Conservation (phyloP, 2,329 filamentous ascomycete genomes). For the Chaetomiaceae sp. region DNA sequence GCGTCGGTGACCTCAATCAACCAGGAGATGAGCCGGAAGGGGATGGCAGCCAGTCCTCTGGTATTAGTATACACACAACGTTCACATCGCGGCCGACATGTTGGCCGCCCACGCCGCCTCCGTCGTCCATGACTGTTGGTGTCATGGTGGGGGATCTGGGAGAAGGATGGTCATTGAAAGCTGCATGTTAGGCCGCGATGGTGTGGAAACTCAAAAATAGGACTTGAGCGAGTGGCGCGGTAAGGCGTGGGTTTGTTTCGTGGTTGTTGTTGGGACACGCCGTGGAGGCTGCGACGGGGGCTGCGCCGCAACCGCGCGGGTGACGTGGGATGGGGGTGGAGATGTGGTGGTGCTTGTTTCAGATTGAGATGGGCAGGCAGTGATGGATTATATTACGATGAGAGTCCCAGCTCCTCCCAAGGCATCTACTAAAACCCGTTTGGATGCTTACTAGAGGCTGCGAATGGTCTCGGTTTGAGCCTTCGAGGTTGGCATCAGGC, state of each 20-base stretch:
- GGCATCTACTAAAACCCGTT: no score
- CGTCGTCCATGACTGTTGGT: neutral
- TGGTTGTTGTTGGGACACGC: neutral
- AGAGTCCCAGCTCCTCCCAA: no score
- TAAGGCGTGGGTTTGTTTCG: neutral
- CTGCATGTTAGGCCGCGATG: neutral
- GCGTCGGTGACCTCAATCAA: neutral
- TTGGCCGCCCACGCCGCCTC: neutral
- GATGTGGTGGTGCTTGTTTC: neutral
- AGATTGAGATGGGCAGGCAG: no score
- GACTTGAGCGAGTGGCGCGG: constrained; percentile 1
- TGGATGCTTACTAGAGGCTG: no score
- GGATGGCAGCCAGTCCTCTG: neutral
- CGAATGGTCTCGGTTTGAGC: no score
- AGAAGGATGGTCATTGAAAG: neutral
- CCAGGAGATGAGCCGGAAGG: no score
- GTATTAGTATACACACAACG: constrained; percentile 1
- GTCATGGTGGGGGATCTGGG: neutral
- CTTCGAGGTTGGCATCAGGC: no score
- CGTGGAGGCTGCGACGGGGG: neutral
- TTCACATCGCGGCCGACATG: neutral
- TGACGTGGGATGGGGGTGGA: neutral
- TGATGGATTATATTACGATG: no score
- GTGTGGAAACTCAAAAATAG: constrained; percentile 3
- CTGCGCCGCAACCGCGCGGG: constrained; percentile 5